phyloP scores from a whole-genome alignment of 768 basidiomycete species.

The Agaricus bisporus region DNA sequence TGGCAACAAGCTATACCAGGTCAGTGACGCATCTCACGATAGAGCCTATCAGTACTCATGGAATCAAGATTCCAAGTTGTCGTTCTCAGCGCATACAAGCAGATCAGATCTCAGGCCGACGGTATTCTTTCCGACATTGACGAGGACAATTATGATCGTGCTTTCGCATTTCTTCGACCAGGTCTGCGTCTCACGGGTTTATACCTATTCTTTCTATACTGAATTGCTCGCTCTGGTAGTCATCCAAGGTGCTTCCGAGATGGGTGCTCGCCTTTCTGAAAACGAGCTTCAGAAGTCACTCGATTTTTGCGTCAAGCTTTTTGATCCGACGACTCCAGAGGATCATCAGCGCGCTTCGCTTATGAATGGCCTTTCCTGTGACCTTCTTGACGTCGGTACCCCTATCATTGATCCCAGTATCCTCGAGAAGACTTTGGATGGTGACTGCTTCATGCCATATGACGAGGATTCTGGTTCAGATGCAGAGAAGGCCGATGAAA shows the following conservation, averaged over 20 bases:
- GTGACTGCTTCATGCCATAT: slow-evolving; percentile 19
- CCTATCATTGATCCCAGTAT: slow-evolving; percentile 41
- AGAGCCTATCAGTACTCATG: slow-evolving; percentile 1
- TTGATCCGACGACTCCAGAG: slow-evolving; percentile 63
- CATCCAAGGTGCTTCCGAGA: slow-evolving; percentile 75
- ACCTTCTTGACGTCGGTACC: slow-evolving; percentile 47
- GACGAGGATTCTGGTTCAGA: slow-evolving; percentile 23
- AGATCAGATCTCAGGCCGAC: slow-evolving; percentile 53
- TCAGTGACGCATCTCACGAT: slow-evolving; percentile 14
- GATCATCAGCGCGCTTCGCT: slow-evolving; percentile 39
- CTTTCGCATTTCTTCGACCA: slow-evolving; percentile 57
- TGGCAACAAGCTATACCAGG: slow-evolving; percentile 56
- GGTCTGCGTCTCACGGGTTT: slow-evolving; percentile 27
- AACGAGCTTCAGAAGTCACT: slow-evolving; percentile 69
- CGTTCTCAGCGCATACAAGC: slow-evolving; percentile 69
- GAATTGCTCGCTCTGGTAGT: slow-evolving; percentile 33
- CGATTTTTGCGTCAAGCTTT: slow-evolving; percentile 72
- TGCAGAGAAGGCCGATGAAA: slow-evolving; percentile 32
- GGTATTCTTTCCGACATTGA: slow-evolving; percentile 57
- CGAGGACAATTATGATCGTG: slow-evolving; percentile 66
- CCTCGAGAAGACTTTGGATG: slow-evolving; percentile 25
- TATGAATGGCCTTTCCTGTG: slow-evolving; percentile 22
- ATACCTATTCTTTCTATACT: background rate
- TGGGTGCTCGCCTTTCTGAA: slow-evolving; percentile 67
- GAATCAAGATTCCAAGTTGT: slow-evolving; percentile 54